Percentiles rank a stretch among this genome's conserved stretches.
Conservation (phyloP, 2,329 filamentous ascomycete species). For the Colletotrichum echinochloae region DNA sequence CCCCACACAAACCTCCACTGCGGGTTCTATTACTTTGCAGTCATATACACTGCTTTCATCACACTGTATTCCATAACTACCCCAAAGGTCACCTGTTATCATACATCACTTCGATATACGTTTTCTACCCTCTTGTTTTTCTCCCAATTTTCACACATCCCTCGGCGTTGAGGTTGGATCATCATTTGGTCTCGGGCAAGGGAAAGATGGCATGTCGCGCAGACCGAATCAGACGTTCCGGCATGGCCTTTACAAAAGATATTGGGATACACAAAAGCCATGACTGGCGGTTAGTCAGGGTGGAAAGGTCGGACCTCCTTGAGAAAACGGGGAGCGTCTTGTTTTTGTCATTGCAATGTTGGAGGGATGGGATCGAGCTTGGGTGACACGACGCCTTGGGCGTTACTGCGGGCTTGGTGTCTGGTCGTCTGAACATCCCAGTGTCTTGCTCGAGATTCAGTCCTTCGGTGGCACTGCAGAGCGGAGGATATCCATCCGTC, state of each 20-base stretch:
- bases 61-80: constrained; percentile 1
- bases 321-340: background rate
- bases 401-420: background rate
- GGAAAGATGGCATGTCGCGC: constrained; percentile 30
- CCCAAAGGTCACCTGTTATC: constrained; percentile 13
- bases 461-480: background rate
- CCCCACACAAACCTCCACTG: background rate
- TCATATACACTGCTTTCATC: background rate
- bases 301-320: background rate
- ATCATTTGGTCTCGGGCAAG: constrained; percentile 23
- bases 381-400: background rate
- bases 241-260: constrained; percentile 28
- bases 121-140: constrained; percentile 13
- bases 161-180: constrained; percentile 39
- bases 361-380: background rate
- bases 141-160: constrained; percentile 23
- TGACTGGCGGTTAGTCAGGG: constrained; percentile 22
- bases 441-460: background rate
- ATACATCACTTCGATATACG: constrained; percentile 33
- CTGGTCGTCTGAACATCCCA: background rate
- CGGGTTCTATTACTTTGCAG: background rate
- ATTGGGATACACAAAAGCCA: constrained; percentile 40
- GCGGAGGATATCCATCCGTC: background rate
- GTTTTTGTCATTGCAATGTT: constrained; percentile 11
- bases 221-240: constrained; percentile 20